Conservation (phyloP, 2,329 filamentous ascomycete genomes). For the Purpureocillium lavendulum region DNA sequence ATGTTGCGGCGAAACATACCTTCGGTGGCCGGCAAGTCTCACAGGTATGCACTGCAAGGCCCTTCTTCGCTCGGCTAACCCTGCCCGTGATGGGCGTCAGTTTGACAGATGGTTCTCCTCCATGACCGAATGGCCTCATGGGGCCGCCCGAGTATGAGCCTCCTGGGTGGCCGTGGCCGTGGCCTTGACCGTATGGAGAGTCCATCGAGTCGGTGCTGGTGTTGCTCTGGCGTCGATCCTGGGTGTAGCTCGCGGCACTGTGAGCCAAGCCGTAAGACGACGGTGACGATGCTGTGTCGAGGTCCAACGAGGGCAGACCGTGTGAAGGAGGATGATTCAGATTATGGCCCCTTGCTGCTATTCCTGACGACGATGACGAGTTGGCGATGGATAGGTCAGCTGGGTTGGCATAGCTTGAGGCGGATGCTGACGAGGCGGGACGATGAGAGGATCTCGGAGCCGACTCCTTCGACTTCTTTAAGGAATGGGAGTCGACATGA, state of each 20-base stretch:
- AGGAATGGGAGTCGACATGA: conserved; percentile 29
- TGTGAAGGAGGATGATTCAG: conserved; percentile 23
- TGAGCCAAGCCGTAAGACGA: conserved; percentile 13
- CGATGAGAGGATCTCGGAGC: conserved; percentile 22
- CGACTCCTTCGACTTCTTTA: conserved; percentile 37
- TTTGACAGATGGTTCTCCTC: conserved; percentile 34
- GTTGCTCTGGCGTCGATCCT: conserved; percentile 32
- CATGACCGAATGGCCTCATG: conserved; percentile 32
- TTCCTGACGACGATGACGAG: conserved; percentile 19
- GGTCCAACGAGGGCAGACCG: conserved; percentile 15
- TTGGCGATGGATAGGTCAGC: conserved; percentile 20
- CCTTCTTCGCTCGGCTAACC: conserved; percentile 51
- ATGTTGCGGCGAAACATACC: conserved; percentile 22
- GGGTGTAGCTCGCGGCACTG: conserved; percentile 11
- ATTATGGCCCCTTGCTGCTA: conserved; percentile 22
- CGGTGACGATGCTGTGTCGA: conserved; percentile 12
- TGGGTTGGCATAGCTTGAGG: conserved; percentile 29
- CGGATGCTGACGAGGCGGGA: conserved; percentile 24
- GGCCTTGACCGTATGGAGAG: conserved; percentile 18
- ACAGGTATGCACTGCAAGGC: conserved; percentile 48
- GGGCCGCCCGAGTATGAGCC: conserved; percentile 16
- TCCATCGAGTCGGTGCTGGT: conserved; percentile 44
- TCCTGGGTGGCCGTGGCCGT: conserved; percentile 13
- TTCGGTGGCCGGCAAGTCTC: conserved; percentile 43
- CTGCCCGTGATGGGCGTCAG: conserved; percentile 48